Evolutionary conservation across 768 basidiomycete genomes (phyloP).

Genomic region (Termitomyces sp.): DNA sequence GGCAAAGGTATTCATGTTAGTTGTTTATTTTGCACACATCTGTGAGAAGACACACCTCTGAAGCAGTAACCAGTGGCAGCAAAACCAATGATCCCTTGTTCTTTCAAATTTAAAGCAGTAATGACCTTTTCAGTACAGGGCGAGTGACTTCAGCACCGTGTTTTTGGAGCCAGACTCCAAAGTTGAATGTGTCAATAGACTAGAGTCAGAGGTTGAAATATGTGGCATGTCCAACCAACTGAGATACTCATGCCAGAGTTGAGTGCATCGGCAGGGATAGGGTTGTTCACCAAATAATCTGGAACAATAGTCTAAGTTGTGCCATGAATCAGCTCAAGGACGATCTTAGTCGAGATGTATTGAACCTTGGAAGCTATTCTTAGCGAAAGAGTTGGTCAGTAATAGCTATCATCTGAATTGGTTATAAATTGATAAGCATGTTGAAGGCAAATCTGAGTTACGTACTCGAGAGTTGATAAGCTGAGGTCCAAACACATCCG

Average conservation of each 20-base stretch:
- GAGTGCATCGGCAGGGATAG: slow-evolving; percentile 36
- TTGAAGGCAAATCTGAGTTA: background rate
- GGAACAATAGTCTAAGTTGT: slow-evolving; percentile 34
- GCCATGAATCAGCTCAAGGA: background rate
- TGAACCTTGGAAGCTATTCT: no score
- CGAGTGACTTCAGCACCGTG: slow-evolving; percentile 43
- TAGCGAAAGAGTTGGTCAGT: no score
- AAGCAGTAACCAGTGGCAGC: slow-evolving; percentile 71
- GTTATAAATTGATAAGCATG: no score
- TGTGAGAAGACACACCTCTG: slow-evolving; percentile 43
- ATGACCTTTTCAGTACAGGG: slow-evolving; percentile 57
- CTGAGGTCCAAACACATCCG: slow-evolving; percentile 52
- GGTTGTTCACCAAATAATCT: slow-evolving; percentile 44
- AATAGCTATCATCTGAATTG: no score
- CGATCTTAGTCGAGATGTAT: no score
- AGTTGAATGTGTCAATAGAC: slow-evolving; percentile 39
- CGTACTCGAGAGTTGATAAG: slow-evolving; percentile 45
- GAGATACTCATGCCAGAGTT: slow-evolving; percentile 26
- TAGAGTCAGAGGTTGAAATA: background rate
- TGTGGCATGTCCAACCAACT: no score
- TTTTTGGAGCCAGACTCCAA: slow-evolving; percentile 39
- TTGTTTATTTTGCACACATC: background rate
- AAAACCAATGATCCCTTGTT: slow-evolving; percentile 54
- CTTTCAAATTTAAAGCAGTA: slow-evolving; percentile 53
- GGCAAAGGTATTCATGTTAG: background rate